Conservation (phyloP, 2,329 filamentous ascomycete species). For the Raffaelea arxii region DNA sequence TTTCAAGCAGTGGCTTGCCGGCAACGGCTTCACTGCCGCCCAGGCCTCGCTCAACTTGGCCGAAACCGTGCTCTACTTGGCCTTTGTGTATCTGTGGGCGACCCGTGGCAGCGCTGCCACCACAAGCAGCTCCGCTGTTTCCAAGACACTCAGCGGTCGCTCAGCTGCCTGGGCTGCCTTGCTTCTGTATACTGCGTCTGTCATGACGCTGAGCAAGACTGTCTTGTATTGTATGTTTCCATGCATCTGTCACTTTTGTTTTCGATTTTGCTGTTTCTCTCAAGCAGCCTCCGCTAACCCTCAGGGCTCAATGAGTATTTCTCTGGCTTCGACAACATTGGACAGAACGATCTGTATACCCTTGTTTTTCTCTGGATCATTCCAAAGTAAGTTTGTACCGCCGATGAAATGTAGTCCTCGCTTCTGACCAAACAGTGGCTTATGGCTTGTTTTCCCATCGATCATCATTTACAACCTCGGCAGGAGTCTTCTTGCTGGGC, state of each 20-base stretch:
- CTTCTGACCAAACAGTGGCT: slow-evolving; percentile 28
- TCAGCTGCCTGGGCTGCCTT: slow-evolving; percentile 35
- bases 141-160: slow-evolving; percentile 29
- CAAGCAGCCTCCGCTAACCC: not conserved
- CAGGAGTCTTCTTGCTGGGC: slow-evolving; percentile 35
- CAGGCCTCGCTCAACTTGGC: slow-evolving; percentile 44
- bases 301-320: slow-evolving; percentile 47
- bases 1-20: slow-evolving; percentile 56
- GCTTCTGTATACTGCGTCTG: slow-evolving; percentile 40
- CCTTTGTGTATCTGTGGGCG: slow-evolving; percentile 24
- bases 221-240: slow-evolving; percentile 44
- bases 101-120: slow-evolving; percentile 13
- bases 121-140: not conserved
- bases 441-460: slow-evolving; percentile 43
- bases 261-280: not conserved
- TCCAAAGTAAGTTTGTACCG: slow-evolving; percentile 46
- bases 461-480: slow-evolving; percentile 43
- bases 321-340: slow-evolving; percentile 45
- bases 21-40: slow-evolving; percentile 67
- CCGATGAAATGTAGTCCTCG: not conserved
- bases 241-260: not conserved
- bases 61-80: slow-evolving; percentile 26
- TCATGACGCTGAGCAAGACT: slow-evolving; percentile 56
- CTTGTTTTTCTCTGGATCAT: slow-evolving; percentile 47
- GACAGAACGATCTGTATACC: slow-evolving; percentile 37